Conservation (phyloP, 2,329 filamentous ascomycete species). For the Penicillium sp. region DNA sequence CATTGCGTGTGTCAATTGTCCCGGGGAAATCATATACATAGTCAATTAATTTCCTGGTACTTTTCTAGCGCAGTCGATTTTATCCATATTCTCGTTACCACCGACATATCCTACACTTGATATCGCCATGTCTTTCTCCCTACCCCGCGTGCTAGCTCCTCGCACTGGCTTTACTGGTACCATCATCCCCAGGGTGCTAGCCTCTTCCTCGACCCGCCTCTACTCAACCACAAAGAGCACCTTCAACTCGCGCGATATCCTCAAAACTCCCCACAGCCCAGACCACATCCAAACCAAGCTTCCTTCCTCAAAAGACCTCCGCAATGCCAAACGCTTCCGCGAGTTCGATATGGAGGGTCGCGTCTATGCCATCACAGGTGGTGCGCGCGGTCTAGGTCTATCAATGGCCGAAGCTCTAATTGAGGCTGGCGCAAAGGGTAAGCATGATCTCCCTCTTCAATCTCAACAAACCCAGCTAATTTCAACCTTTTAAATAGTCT, state of each 20-base stretch:
- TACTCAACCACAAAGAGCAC: slow-evolving; percentile 22
- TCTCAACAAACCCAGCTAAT: not conserved
- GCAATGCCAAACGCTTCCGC: slow-evolving; percentile 35
- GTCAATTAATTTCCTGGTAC: not conserved
- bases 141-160: slow-evolving; percentile 9
- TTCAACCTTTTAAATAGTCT: slow-evolving; percentile 29
- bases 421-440: slow-evolving; percentile 50
- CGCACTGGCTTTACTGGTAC: slow-evolving; percentile 12
- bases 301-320: slow-evolving; percentile 21
- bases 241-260: slow-evolving; percentile 15
- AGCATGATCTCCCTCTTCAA: not conserved
- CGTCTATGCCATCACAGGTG: slow-evolving; percentile 46
- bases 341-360: slow-evolving; percentile 46
- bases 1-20: not conserved
- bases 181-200: slow-evolving; percentile 2
- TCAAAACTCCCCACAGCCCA: slow-evolving; percentile 13
- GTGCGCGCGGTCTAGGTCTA: slow-evolving; percentile 45
- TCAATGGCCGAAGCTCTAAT: slow-evolving; percentile 49
- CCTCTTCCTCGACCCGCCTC: slow-evolving; percentile 10
- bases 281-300: slow-evolving; percentile 36
- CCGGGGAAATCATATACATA: too few species aligned
- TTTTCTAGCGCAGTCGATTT: not conserved
- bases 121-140: slow-evolving; percentile 14
- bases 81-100: not conserved
- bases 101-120: not conserved